phyloP scores from a whole-genome alignment of 305 asterid genomes.

The Ajuga reptans region DNA sequence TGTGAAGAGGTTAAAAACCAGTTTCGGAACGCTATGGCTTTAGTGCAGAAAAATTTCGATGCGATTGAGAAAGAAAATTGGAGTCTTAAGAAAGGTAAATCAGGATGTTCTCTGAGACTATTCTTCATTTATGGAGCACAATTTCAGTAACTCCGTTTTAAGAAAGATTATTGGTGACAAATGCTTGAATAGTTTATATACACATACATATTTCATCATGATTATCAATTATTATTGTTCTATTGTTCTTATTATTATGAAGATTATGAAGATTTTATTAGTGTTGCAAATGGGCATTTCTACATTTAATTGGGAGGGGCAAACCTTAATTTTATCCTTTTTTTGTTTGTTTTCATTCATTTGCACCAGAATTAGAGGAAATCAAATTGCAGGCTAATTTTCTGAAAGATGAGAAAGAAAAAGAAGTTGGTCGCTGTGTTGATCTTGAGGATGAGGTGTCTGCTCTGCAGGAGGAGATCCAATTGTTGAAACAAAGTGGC shows the following conservation, averaged over 20 bases:
- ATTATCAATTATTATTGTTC: background rate
- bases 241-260: background rate
- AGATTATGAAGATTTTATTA: background rate
- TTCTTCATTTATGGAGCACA: background rate
- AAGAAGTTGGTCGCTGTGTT: conserved; percentile 40
- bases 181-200: background rate
- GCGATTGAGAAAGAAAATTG: conserved; percentile 39
- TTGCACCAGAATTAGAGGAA: conserved; percentile 43
- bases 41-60: conserved; percentile 27
- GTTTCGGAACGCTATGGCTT: conserved; percentile 33
- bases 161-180: background rate
- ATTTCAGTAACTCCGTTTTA: background rate
- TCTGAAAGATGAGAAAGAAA: conserved; percentile 50
- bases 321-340: background rate
- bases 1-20: conserved; percentile 36
- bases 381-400: conserved; percentile 38
- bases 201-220: background rate
- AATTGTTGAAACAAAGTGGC: conserved; percentile 38
- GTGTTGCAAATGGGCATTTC: background rate
- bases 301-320: background rate
- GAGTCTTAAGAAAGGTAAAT: conserved; percentile 45
- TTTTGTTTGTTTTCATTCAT: conserved; percentile 11
- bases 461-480: conserved; percentile 54
- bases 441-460: conserved; percentile 62
- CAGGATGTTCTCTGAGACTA: background rate